Evolutionary conservation across 2,329 filamentous ascomycete species (phyloP), one percentile per base, ranked within the genome.

Genomic region (Claviceps cyperi): DNA sequence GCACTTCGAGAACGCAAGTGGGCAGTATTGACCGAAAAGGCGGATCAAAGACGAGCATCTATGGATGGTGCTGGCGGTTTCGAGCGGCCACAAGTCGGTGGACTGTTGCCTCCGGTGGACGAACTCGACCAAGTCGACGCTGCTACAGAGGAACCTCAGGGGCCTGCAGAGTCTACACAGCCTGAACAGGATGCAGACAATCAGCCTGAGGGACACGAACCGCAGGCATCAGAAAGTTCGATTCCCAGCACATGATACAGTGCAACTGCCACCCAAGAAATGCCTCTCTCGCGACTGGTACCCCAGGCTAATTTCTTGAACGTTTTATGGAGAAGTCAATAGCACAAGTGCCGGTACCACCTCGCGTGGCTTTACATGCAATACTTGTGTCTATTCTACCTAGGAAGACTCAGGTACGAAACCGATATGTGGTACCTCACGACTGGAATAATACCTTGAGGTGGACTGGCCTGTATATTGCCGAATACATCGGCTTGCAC

Each of bases 111-210:
- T 50, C 73, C 69, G 49, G 73, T 80, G 55, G 86, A 94, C 57
- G 89, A 95, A 60, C 75, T 84, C 37, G 89, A 96, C 64, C 79
- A 95, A 60, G 75, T 84, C 38, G 89, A 96, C 65, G 79, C 82
- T 4, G 75, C 83, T 48, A 82, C 84, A 47, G 86, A 91, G 58
- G 87, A 92, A 60, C 91, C 84, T 64, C 84, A 88, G 67, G 86
- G 90, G 69, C 79, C 88, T 58, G 76, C 97, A 57, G 88, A 96
- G 67, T 90, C 88, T 48, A 74, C 97, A 59, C 89, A 92, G 65
- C 74, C 97, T 61, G 86, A 94, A 64, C 91, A 97, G 66, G 86
- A 77, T 58, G 55, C 60, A 36, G 83, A 86, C 57, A 75, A 78
- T 58, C 75, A 74, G 54, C 70, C 74, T 28, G 64, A 63, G 46